Base-by-base conservation (phyloP, 2,329 filamentous ascomycete species). In the Leptographium radiaticola region DNA sequence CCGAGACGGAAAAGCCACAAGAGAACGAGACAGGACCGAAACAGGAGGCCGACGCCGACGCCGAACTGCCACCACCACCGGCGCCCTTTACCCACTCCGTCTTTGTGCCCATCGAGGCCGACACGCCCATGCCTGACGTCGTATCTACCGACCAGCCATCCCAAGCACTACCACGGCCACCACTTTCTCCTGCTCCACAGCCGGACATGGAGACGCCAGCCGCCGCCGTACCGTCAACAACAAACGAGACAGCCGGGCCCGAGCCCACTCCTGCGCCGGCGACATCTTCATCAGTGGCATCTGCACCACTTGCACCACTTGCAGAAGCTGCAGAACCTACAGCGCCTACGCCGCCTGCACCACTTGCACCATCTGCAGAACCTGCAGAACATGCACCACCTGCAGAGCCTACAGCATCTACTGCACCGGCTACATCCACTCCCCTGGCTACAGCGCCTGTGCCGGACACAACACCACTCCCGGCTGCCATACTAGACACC, bases 31-130 rank as follows among this genome's bases (percentile, higher is more conserved):
- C 18, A 20, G 42, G 10, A 30, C 10, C 4, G 8, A 2, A 7
- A 11, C 4, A 34, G 6, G 15, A 40, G 6, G 11, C 38, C 38
- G 16, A 16, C 38, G 16, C 13, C 6, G 16, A 15, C 15, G 15
- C 42, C 3, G 18, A 8, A 12, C 16, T 5, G 42, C 16, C 33
- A 38, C 9, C 18, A 49, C n/a, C 33, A 31, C 10, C 34, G 2
- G 0, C 40, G 1, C 5, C 6, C 15, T 57, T 53, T 44, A 42
- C 39, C 13, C 36, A 54, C 16, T 51, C 55, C 8, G 53, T 58
- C 15, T 60, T 59, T 31, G 18, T 54, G 36, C 58, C 58, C 9
- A 56, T 58, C 20, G 51, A 4, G 16, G 43, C 12, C 47, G 47
- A 49, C 36, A 40, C 47, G 11, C 18, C 36, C 47, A 49, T 30